A percentile compares a stretch with the other conserved stretches of the same genome.
phyloP scores from a whole-genome alignment of 768 basidiomycete genomes.

The Auricularia cornea region DNA sequence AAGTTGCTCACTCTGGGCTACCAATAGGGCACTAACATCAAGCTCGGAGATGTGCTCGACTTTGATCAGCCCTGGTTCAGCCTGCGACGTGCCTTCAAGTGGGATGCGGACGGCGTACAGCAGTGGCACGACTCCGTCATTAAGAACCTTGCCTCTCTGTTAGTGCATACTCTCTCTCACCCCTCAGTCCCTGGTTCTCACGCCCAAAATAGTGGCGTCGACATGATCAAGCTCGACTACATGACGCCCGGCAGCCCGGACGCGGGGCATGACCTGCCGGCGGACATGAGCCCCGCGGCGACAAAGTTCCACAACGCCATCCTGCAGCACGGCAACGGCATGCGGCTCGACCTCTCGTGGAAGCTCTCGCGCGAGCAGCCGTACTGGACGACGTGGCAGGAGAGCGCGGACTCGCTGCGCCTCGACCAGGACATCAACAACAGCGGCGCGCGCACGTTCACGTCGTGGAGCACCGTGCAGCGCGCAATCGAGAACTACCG shows the following conservation, averaged over 20 bases:
- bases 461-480: background rate
- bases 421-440: slow-evolving; percentile 5
- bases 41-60: background rate
- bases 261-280: background rate
- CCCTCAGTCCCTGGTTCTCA: too few species aligned
- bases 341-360: slow-evolving; percentile 3
- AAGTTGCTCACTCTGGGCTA: too few species aligned
- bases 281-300: slow-evolving; percentile 1
- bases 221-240: slow-evolving; percentile 4
- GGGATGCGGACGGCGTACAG: background rate
- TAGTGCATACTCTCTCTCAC: background rate
- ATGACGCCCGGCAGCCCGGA: slow-evolving; percentile 4
- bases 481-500: slow-evolving; percentile 6
- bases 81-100: slow-evolving; percentile 1
- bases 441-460: background rate
- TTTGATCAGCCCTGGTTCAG: background rate
- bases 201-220: background rate
- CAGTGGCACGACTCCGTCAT: slow-evolving; percentile 4
- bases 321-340: background rate
- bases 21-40: background rate
- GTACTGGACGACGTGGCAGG: background rate
- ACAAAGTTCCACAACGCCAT: slow-evolving; percentile 3
- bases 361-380: slow-evolving; percentile 1
- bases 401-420: slow-evolving; percentile 2
- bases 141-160: background rate